Evolutionary conservation across 345 rosid species (phyloP).

Genomic region (Citrus glauca): DNA sequence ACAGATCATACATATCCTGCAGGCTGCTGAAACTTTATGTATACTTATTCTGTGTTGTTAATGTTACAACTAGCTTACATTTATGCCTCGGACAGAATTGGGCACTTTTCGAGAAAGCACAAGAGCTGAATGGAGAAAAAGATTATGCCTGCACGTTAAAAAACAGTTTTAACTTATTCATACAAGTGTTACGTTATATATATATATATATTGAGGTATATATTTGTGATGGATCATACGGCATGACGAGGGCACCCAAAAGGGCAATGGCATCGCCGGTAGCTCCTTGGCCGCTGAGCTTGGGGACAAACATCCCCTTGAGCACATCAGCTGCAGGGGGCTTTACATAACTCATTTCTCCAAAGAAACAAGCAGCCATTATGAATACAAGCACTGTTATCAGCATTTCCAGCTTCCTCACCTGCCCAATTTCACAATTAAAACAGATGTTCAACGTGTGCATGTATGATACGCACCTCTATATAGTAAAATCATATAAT

Average conservation of each 20-base stretch:
- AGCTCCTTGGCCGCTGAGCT: slow-evolving; percentile 36
- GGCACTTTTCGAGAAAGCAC: slow-evolving; percentile 49
- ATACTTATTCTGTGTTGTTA: neutral
- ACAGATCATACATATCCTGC: neutral
- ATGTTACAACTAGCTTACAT: slow-evolving; percentile 21
- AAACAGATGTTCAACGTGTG: neutral
- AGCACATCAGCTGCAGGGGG: slow-evolving; percentile 42
- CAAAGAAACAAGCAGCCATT: slow-evolving; percentile 43
- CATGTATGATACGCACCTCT: no score
- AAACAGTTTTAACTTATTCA: no score
- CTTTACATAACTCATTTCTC: slow-evolving; percentile 38
- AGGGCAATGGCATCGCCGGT: slow-evolving; percentile 45
- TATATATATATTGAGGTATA: no score
- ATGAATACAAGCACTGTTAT: slow-evolving; percentile 37
- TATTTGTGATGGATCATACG: slow-evolving; percentile 25
- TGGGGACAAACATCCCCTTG: slow-evolving; percentile 49
- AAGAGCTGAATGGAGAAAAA: slow-evolving; percentile 50
- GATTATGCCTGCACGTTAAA: slow-evolving; percentile 35
- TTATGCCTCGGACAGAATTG: slow-evolving; percentile 42
- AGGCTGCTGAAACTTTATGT: neutral
- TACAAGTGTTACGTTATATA: no score
- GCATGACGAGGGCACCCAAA: slow-evolving; percentile 47
- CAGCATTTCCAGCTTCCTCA: slow-evolving; percentile 45
- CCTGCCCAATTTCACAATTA: slow-evolving; percentile 14
- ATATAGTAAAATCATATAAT: no score